phyloP scores from a whole-genome alignment of 345 rosid species.

The Abelmoschus esculentus region DNA sequence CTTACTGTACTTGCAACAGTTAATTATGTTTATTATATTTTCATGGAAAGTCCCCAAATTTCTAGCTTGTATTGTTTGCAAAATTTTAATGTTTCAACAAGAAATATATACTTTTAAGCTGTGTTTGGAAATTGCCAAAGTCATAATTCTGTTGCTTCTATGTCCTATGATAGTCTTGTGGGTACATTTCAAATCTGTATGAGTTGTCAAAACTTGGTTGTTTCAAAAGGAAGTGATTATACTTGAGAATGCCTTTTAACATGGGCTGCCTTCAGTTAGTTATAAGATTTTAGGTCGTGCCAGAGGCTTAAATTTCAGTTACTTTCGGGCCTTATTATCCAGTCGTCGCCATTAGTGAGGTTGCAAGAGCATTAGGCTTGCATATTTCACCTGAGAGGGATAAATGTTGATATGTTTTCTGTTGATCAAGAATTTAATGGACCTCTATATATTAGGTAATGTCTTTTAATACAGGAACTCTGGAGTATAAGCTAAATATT shows the following conservation, averaged over 20 bases:
- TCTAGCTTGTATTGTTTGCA: neutral
- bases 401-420: neutral
- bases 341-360: neutral
- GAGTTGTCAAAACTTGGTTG: conserved; percentile 4
- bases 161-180: neutral
- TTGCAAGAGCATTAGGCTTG: neutral
- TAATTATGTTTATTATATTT: neutral
- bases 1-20: conserved; percentile 5
- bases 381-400: neutral
- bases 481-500: neutral
- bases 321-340: neutral
- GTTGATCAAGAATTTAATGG: neutral
- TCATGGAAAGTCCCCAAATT: neutral
- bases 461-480: neutral
- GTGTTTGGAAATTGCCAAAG: neutral
- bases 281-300: no score
- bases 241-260: neutral
- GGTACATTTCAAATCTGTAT: neutral
- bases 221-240: neutral
- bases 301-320: neutral
- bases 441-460: neutral
- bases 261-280: neutral
- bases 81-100: neutral
- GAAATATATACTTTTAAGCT: neutral
- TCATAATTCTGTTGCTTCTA: neutral